Percentiles rank a stretch among this genome's conserved stretches.
phyloP scores from a whole-genome alignment of 2,329 filamentous ascomycete species.

The Endocalyx cinctus region DNA sequence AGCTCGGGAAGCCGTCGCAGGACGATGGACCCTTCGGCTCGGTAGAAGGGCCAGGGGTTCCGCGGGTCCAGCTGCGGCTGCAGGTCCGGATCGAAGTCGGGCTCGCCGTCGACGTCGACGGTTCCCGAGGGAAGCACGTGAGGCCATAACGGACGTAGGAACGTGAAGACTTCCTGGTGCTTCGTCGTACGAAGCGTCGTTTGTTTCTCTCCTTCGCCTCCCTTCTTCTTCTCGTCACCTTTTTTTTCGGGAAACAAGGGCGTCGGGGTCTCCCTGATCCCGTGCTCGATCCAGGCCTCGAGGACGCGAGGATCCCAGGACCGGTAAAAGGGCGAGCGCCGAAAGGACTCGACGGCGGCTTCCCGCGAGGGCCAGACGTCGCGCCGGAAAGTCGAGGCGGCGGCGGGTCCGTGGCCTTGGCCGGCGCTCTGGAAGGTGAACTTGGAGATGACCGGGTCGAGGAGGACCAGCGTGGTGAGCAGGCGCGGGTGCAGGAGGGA shows the following conservation, averaged over 20 bases:
- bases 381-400: constrained; percentile 65
- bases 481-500: constrained; percentile 77
- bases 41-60: constrained; percentile 56
- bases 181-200: constrained; percentile 78
- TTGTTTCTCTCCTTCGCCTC: too few relatives aligned
- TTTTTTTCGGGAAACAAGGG: constrained; percentile 43
- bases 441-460: constrained; percentile 77
- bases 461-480: constrained; percentile 66
- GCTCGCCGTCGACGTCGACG: constrained; percentile 35
- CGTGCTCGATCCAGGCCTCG: constrained; percentile 66
- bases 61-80: constrained; percentile 28
- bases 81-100: constrained; percentile 40
- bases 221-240: constrained; percentile 35
- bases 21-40: constrained; percentile 56
- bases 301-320: constrained; percentile 79
- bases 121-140: constrained; percentile 33
- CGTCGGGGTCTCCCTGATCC: constrained; percentile 71
- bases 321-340: constrained; percentile 69
- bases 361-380: constrained; percentile 77
- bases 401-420: constrained; percentile 37
- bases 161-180: constrained; percentile 83
- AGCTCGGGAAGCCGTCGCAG: constrained; percentile 55
- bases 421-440: constrained; percentile 35
- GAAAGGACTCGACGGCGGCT: constrained; percentile 64
- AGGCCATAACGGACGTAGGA: constrained; percentile 57